Evolutionary conservation across 2,329 filamentous ascomycete species (phyloP), one percentile per base, ranked within the genome.

Genomic region (Calonectria crousiana): DNA sequence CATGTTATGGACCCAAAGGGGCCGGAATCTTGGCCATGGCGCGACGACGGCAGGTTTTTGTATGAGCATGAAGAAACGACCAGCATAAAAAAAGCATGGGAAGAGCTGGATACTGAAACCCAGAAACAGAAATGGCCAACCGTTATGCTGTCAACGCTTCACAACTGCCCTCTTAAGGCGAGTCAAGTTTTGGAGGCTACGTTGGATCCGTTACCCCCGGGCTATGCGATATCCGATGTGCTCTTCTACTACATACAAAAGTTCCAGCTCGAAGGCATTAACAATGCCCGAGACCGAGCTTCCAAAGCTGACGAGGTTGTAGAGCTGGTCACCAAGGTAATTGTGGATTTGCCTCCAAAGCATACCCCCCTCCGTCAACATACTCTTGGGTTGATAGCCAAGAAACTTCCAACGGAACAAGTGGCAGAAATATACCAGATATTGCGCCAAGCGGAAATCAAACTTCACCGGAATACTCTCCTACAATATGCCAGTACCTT

Each of bases 401-500:
- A 76, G n/a, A 75, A 78, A 4, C 72, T 86, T 5, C 81, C 82
- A 1, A 72, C 72, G 10, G 79, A 82, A 28, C 84, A 85, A 72
- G 72, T 82, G 51, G 65, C 77, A 79, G 79, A 84, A 14, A 78
- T 90, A 1, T 86, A 87, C 71, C 72, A 77, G 4, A 79, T 84
- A 11, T 76, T 90, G 11, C 69, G 74, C 8, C 72, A 76, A 23
- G 75, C 79, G 10, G 72, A 75, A 0, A 80, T 84, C 32, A 75
- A 76, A 6, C 72, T 90, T 6, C 84, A 87, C 56, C 75, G 77
- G 13, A 81, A 88, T 74, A 91, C 90, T 0, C 80, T 85, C 20
- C 79, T 90, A 3, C 87, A 89, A 2, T 85, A 90, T 53, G 89
- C 89, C 4, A 82, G 82, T 52, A 84, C 82, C 4, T 80, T 93